Percentiles rank a stretch among this genome's conserved stretches.
Evolutionary conservation across 2,329 filamentous ascomycete species (phyloP).

Genomic region (Trichoderma atroviride): DNA sequence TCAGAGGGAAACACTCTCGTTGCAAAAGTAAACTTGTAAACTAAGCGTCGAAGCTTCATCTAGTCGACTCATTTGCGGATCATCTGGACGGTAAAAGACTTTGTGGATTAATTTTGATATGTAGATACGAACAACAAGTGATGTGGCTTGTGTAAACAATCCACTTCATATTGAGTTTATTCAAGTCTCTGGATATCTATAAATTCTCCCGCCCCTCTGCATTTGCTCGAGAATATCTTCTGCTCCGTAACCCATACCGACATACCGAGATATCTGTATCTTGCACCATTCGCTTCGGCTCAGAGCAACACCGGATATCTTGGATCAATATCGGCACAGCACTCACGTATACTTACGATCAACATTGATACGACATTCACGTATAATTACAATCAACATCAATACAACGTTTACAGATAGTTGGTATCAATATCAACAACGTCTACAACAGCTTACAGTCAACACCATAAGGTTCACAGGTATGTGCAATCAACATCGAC

Average conservation of each 20-base stretch:
- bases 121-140: neutral
- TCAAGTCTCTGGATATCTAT: neutral
- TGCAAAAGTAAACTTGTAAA: neutral
- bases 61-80: neutral
- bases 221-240: neutral
- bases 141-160: neutral
- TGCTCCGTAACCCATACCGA: neutral
- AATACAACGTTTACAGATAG: no score
- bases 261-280: neutral
- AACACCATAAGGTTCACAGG: no score
- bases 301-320: neutral
- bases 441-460: no score
- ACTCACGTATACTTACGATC: neutral
- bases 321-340: neutral
- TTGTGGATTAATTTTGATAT: neutral
- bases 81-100: neutral
- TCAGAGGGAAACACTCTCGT: neutral
- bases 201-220: neutral
- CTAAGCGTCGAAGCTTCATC: neutral
- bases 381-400: no score
- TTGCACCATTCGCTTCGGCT: neutral
- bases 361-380: no score
- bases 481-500: no score
- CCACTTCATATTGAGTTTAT: neutral
- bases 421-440: no score